Conservation (phyloP, 1,139 yeast species). For the Geotrichum klebahnii region DNA sequence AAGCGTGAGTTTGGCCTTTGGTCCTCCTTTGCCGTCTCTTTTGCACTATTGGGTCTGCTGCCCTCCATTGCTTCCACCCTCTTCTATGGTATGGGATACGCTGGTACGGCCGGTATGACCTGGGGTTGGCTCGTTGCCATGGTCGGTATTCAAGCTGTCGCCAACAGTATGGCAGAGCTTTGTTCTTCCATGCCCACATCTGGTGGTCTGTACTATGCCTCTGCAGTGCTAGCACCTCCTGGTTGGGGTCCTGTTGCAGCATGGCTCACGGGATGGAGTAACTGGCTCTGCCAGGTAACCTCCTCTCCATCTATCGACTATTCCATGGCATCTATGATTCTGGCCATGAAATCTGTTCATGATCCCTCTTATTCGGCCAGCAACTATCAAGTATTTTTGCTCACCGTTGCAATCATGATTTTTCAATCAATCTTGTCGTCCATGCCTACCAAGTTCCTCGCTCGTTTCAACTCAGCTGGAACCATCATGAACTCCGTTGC, state of each 20-base stretch:
- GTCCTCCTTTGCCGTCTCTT: conserved; percentile 65
- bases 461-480: conserved; percentile 53
- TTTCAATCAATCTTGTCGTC: conserved; percentile 42
- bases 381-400: conserved; percentile 49
- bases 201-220: conserved; percentile 60
- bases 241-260: conserved; percentile 52
- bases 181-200: conserved; percentile 62
- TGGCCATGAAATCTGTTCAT: conserved; percentile 47
- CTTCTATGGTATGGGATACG: conserved; percentile 46
- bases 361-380: conserved; percentile 44
- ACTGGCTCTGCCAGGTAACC: conserved; percentile 54
- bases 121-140: conserved; percentile 62
- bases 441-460: conserved; percentile 53
- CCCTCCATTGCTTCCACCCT: conserved; percentile 54
- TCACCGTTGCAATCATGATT: conserved; percentile 52
- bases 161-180: conserved; percentile 54
- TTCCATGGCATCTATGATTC: conserved; percentile 56
- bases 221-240: conserved; percentile 53
- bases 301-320: conserved; percentile 64
- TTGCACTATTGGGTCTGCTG: conserved; percentile 62
- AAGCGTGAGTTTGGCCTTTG: conserved; percentile 56
- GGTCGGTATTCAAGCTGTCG: conserved; percentile 49
- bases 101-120: conserved; percentile 55
- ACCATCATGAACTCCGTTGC: conserved; percentile 49
- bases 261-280: conserved; percentile 59